Conservation (phyloP, 805 yeast species). For the Starmerella cellae region DNA sequence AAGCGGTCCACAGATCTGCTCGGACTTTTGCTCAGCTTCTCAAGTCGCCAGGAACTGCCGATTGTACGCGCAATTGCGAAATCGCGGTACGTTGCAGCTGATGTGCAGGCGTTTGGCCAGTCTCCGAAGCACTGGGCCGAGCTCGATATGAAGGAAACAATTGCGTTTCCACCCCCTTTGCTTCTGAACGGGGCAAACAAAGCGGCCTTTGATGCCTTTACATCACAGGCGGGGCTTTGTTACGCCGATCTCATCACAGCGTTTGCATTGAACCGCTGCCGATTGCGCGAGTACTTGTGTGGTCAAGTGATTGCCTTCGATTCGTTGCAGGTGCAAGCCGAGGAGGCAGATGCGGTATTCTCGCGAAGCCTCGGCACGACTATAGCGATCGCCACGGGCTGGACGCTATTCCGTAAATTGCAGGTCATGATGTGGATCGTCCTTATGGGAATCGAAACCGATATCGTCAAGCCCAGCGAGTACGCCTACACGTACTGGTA, state of each 20-base stretch:
- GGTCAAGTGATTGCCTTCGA: conserved; percentile 54
- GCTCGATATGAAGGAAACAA: conserved; percentile 34
- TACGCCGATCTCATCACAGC: conserved; percentile 37
- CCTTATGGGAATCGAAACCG: conserved; percentile 61
- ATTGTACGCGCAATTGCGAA: conserved; percentile 23
- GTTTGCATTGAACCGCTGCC: conserved; percentile 56
- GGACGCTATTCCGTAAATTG: conserved; percentile 54
- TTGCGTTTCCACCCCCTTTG: conserved; percentile 6
- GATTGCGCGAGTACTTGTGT: conserved; percentile 66
- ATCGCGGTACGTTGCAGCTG: conserved; percentile 10
- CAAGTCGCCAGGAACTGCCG: conserved; percentile 22
- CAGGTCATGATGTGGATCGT: conserved; percentile 59
- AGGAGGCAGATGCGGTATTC: conserved; percentile 38
- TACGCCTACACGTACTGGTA: conserved; percentile 56
- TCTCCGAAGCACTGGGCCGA: conserved; percentile 22
- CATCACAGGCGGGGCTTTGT: conserved; percentile 28
- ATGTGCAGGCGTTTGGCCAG: conserved; percentile 13
- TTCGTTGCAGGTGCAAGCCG: conserved; percentile 63
- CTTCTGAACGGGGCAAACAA: conserved; percentile 15
- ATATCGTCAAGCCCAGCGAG: conserved; percentile 62
- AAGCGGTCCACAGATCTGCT: conserved; percentile 24
- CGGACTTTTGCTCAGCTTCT: conserved; percentile 24
- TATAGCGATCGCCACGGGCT: conserved; percentile 47
- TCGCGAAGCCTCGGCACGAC: conserved; percentile 19
- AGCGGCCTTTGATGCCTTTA: conserved; percentile 24